Evolutionary conservation across 148 eudicot genomes (phyloP).

Genomic region (Mesembryanthemum crystallinum): DNA sequence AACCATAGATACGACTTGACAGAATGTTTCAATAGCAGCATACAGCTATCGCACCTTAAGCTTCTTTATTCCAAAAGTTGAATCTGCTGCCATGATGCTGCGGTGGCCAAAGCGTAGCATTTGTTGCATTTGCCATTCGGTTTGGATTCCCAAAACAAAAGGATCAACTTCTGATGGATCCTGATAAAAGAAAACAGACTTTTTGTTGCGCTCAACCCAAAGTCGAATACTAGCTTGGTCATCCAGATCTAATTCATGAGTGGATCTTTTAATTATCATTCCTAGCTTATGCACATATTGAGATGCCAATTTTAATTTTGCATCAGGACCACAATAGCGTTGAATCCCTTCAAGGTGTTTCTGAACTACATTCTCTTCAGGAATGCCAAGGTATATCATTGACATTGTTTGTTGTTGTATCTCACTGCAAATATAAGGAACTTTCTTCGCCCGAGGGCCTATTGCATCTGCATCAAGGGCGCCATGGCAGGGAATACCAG

Average conservation of each 20-base stretch:
- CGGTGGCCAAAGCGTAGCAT: constrained; percentile 90
- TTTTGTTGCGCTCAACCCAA: constrained; percentile 91
- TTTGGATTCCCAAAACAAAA: constrained; percentile 90
- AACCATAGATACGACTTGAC: background rate
- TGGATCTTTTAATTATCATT: constrained; percentile 81
- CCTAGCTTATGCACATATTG: constrained; percentile 95
- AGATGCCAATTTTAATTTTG: constrained; percentile 71
- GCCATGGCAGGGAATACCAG: constrained; percentile 93
- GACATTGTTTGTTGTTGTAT: constrained; percentile 98
- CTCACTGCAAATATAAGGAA: constrained; percentile 80
- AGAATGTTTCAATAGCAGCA: constrained; percentile 7
- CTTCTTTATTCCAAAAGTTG: constrained; percentile 84
- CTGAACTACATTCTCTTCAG: constrained; percentile 87
- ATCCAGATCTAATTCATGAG: constrained; percentile 92
- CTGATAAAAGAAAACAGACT: constrained; percentile 70
- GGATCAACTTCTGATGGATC: constrained; percentile 70
- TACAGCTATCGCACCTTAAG: constrained; percentile 56
- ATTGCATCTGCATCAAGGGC: constrained; percentile 97
- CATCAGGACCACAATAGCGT: constrained; percentile 78
- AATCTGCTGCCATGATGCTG: constrained; percentile 80
- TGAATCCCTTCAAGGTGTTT: constrained; percentile 91
- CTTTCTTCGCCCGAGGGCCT: constrained; percentile 88
- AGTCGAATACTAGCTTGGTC: constrained; percentile 81
- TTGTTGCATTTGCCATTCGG: constrained; percentile 98
- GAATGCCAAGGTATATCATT: constrained; percentile 91